A percentile compares a stretch with the other conserved stretches of the same genome.
Evolutionary conservation across 108 stramenopile species (phyloP).

Genomic region (Cyclostephanos invisitatus): DNA sequence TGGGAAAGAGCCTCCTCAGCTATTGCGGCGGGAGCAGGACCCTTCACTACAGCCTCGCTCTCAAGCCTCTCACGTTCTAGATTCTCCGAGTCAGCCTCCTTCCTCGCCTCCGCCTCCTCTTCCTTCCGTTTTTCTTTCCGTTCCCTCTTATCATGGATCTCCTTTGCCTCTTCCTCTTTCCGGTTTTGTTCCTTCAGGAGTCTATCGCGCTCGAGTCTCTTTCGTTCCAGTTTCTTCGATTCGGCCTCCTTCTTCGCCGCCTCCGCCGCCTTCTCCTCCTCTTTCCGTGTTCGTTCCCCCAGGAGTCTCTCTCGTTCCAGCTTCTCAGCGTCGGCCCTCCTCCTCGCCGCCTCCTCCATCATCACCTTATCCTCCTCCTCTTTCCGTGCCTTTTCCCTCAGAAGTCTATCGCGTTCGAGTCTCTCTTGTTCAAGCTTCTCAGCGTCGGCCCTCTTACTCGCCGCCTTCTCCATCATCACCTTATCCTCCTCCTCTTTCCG

Average conservation of each 20-base stretch:
- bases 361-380: background rate
- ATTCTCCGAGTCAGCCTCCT: background rate
- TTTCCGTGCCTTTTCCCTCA: constrained; percentile 9
- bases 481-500: background rate
- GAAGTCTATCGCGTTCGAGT: background rate
- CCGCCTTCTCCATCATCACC: background rate
- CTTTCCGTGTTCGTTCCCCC: constrained; percentile 8
- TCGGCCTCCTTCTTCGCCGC: constrained; percentile 3
- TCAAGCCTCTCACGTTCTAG: constrained; percentile 11
- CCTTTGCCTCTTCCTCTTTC: background rate
- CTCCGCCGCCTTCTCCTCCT: background rate
- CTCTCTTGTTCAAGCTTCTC: constrained; percentile 9
- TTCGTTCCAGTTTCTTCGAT: too few relatives aligned
- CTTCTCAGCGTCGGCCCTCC: background rate
- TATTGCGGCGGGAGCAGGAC: background rate
- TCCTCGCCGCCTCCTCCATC: background rate
- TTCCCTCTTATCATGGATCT: constrained; percentile 20
- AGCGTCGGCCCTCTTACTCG: constrained; percentile 1
- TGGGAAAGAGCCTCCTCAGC: constrained; percentile 2
- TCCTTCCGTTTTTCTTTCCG: constrained; percentile 48
- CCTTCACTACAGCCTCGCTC: constrained; percentile 9
- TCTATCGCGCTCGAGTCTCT: too few relatives aligned
- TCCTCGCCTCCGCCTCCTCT: constrained; percentile 34
- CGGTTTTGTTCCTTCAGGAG: too few relatives aligned
- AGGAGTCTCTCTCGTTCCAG: constrained; percentile 10